Base-by-base conservation (phyloP, 2,329 filamentous ascomycete species). In the Alternaria consortialis region DNA sequence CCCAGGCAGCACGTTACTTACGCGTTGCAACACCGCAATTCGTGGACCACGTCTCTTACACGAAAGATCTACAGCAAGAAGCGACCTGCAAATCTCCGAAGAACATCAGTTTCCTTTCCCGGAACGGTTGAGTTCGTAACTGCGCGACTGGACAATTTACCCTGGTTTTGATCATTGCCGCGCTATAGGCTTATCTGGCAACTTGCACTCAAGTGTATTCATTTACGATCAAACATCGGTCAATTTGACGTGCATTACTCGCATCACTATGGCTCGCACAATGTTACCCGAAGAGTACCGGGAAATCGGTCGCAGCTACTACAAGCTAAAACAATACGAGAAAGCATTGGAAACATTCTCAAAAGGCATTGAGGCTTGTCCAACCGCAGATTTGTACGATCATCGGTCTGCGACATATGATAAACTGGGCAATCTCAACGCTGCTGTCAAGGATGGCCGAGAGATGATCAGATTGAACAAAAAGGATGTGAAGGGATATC, bases 401-500 rank as follows among this genome's bases (percentile, higher is more conserved):
- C 82, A 84, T 60, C 84, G 86, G 50, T 83, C 85, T 37, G 86
- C 86, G 12, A 83, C 83, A 36, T 82, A 85, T 59, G 83, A 83
- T 50, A 87, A 86, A 69, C 75, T 88, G 9, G 78, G 78, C 15
- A 75, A 86, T 60, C 79, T 83, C 60, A 79, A 83, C 25, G 74
- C 79, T 12, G 87, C 86, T 0, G 78, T 88, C 9, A 80, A 81
- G 56, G 86, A 89, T 80, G 84, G 84, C n/a, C 84, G 83, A 63
- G 78, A 79, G 20, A 87, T 87, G 79, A 86, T 89, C 56, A 82
- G 82, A 56, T 65, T 79, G 15, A 75, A 83, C 47, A 82, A 81
- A 56, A 77, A 80, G 23, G 83, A 87, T 73, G 80, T 84, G n/a
- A 82, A 82, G 59, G 87, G 86, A 8, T 88, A 89, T 70, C 71